Conservation (phyloP, 257 asterid genomes). For the Solanum ossicruentum region DNA sequence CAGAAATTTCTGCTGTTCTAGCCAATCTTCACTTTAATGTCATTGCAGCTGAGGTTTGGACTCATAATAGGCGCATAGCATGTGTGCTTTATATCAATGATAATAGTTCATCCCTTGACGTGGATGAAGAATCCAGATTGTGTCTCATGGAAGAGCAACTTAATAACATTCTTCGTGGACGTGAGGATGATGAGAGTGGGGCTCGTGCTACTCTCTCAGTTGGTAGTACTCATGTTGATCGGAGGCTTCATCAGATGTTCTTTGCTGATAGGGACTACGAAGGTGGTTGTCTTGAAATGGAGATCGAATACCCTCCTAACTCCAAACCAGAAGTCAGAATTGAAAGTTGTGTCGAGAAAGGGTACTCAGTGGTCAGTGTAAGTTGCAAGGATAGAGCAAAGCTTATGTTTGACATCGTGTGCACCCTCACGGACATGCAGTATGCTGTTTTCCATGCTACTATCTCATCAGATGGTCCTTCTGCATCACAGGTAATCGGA, state of each 20-base stretch:
- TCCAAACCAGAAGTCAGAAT: slow-evolving; percentile 46
- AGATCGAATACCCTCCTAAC: slow-evolving; percentile 16
- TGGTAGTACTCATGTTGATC: slow-evolving; percentile 70
- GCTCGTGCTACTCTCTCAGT: slow-evolving; percentile 46
- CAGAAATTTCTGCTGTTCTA: slow-evolving; percentile 78
- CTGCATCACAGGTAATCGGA: slow-evolving; percentile 65
- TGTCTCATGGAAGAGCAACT: slow-evolving; percentile 74
- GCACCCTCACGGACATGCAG: slow-evolving; percentile 94
- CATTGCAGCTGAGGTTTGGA: slow-evolving; percentile 94
- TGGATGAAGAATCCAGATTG: slow-evolving; percentile 54
- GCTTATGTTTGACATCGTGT: slow-evolving; percentile 94
- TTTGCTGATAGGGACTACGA: slow-evolving; percentile 84
- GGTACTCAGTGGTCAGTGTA: slow-evolving; percentile 73
- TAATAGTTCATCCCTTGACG: slow-evolving; percentile 37
- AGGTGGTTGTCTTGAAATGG: slow-evolving; percentile 21
- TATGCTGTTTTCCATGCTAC: slow-evolving; percentile 88
- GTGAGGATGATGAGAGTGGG: slow-evolving; percentile 31
- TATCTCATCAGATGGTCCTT: slow-evolving; percentile 74
- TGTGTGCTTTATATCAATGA: slow-evolving; percentile 78
- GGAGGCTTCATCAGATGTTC: slow-evolving; percentile 88
- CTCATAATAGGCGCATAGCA: slow-evolving; percentile 83
- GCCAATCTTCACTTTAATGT: slow-evolving; percentile 77
- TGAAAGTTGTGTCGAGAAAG: slow-evolving; percentile 77
- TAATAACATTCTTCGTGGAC: slow-evolving; percentile 52
- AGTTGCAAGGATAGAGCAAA: slow-evolving; percentile 88